Evolutionary conservation across 2,329 filamentous ascomycete species (phyloP), one percentile per base, ranked within the genome.

Genomic region (Cladophialophora psammophila): DNA sequence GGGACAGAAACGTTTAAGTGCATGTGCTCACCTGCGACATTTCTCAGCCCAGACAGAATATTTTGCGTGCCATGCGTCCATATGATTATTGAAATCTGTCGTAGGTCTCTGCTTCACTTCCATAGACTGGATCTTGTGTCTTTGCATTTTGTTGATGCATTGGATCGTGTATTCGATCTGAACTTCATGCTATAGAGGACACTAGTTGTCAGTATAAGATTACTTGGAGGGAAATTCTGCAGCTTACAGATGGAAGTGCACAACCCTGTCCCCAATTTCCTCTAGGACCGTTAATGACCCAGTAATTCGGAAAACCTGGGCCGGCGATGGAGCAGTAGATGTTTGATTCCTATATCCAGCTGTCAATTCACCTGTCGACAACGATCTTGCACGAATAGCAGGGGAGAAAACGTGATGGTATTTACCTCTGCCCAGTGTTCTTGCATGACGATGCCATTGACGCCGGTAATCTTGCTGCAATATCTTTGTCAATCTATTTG

Each of bases 1-100:
- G 36, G n/a, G 5, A n/a, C 18, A 13, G 48, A 10, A 52, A 5
- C 18, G 26, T 18, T 20, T 5, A 75, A 65, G 80, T 80, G 71
- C 84, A 50, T 40, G 12, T 18, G n/a, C 74, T 5, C 10, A 57
- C 54, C 54, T 58, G 15, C 50, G 45, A 38, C 66, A 68, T 9
- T 53, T 31, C 7, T 32, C 60, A 15, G 35, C 52, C 67, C 63
- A 69, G 13, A 69, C 60, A 2, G 60, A 59, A 7, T 55, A 38
- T 55, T 48, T 45, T 20, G 55, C 15, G 35, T 66, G 63, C 63
- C 53, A 69, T 26, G 20, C 26, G 53, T 67, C 67, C 10, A 65
- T 53, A 42, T 67, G 61, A n/a, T 64, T 26, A 35, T 67, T 58
- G 26, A 67, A 55, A 8, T 69, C 40, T 2, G 53, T 61, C n/a